Evolutionary conservation across 768 basidiomycete species (phyloP), one percentile per base, ranked within the genome.

Genomic region (Lactifluus rugatus): DNA sequence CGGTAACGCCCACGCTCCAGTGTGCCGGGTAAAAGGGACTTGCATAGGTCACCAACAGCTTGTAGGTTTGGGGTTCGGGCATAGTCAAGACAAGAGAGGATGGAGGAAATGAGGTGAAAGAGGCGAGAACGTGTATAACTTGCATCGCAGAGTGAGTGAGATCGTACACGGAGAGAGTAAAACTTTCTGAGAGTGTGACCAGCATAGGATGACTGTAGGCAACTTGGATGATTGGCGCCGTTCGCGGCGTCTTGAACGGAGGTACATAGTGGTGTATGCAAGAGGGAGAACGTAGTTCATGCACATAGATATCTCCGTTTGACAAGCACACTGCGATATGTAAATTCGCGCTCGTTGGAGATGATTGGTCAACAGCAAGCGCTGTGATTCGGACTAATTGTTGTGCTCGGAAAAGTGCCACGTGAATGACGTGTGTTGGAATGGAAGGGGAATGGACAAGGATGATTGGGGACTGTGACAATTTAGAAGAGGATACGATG

Each of bases 201-300:
- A 92, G 82, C 5, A 92, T 71, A 1, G 87, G 89, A 58, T 90
- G 85, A 64, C 89, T 81, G 66, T 88, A 92, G 8, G 78, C 87
- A 14, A 84, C 85, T 47, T 83, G 83, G 48, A 79, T 75, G 57
- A 85, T 77, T 17, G 76, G 75, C 13, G 76, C 68, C 6, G 69
- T 72, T 46, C 81, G 73, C 5, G 68, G 48, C n/a, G 61, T 71
- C 46, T 73, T 69, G 26, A 66, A 59, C 8, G 68, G 58, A 17
- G 83, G 83, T 39, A 76, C 67, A 66, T 85, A 82, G 14, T 76
- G 71, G 46, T 78, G 68, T 51, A 69, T 65, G 31, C 74, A 73
- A 2, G 70, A 62, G n/a, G 78, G 62, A 9, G 75, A 71, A 62
- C 80, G 73, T 50, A 87, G 68, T 28, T 75, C 72, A 66, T 84